These are phyloP conservation scores for Parastagonospora avenae DNA, from an alignment of 2,329 filamentous ascomycete species.

Conservation along the genomic window DNA sequence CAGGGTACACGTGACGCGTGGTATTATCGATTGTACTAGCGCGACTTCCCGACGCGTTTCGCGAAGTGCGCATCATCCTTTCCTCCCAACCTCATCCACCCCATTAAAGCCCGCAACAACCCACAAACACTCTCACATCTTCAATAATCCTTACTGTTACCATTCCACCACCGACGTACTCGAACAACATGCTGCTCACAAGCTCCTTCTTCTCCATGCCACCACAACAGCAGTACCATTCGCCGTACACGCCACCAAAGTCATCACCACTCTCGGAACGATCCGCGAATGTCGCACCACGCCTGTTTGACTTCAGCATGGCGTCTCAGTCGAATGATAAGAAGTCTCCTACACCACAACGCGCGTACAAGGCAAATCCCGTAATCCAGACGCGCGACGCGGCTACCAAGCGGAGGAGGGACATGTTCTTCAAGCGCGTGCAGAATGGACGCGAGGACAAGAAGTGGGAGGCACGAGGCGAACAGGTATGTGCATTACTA, in stretches of 20 bases:
- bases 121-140: not conserved
- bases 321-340: slow-evolving; percentile 23
- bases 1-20: not conserved
- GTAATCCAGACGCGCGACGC: slow-evolving; percentile 65
- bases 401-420: slow-evolving; percentile 66
- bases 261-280: slow-evolving; percentile 54
- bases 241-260: slow-evolving; percentile 36
- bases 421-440: slow-evolving; percentile 69
- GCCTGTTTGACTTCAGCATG: slow-evolving; percentile 38
- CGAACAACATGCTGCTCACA: slow-evolving; percentile 34
- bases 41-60: slow-evolving; percentile 5
- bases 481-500: slow-evolving; percentile 47
- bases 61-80: slow-evolving; percentile 8
- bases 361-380: slow-evolving; percentile 65
- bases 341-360: slow-evolving; percentile 25
- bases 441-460: slow-evolving; percentile 52
- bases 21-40: slow-evolving; percentile 4
- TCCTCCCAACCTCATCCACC: slow-evolving; percentile 6
- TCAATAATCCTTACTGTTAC: not conserved
- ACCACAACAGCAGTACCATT: slow-evolving; percentile 29
- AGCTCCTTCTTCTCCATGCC: slow-evolving; percentile 25
- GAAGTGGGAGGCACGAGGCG: slow-evolving; percentile 52
- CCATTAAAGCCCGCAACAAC: slow-evolving; percentile 1
- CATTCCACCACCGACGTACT: not conserved
- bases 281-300: slow-evolving; percentile 43